Percentiles rank a stretch among this genome's conserved stretches.
phyloP scores from a whole-genome alignment of 805 yeast species.

The Starmerella floricola region DNA sequence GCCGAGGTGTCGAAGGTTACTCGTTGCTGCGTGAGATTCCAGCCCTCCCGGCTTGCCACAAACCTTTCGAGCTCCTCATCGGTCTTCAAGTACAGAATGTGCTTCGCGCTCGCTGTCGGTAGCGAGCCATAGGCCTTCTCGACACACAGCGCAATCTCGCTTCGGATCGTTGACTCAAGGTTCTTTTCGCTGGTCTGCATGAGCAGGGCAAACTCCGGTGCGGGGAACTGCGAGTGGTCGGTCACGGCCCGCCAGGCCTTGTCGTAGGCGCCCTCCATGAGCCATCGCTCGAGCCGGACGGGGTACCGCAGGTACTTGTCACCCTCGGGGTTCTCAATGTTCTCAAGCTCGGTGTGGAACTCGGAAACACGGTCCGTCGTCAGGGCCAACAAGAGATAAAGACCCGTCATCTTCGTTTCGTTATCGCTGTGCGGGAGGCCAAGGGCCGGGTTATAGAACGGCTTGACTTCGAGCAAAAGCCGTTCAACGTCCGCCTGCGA shows the following conservation, averaged over 20 bases:
- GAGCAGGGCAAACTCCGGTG: slow-evolving; percentile 67
- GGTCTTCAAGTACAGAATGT: slow-evolving; percentile 55
- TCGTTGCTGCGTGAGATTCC: slow-evolving; percentile 43
- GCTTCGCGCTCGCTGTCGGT: slow-evolving; percentile 73
- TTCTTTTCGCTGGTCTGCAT: slow-evolving; percentile 38
- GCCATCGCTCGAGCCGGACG: slow-evolving; percentile 76
- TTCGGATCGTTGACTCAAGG: slow-evolving; percentile 65
- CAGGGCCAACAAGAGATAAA: slow-evolving; percentile 62
- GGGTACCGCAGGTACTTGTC: slow-evolving; percentile 73
- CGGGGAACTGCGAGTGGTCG: slow-evolving; percentile 37
- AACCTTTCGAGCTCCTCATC: slow-evolving; percentile 45
- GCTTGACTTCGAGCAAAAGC: slow-evolving; percentile 59
- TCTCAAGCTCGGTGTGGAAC: slow-evolving; percentile 83
- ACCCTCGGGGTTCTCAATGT: slow-evolving; percentile 48
- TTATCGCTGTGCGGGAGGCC: slow-evolving; percentile 41
- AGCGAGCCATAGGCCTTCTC: slow-evolving; percentile 64
- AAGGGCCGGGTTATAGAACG: slow-evolving; percentile 48
- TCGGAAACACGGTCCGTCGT: slow-evolving; percentile 74
- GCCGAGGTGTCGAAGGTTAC: slow-evolving; percentile 36
- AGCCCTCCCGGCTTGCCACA: slow-evolving; percentile 38
- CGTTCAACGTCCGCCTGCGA: slow-evolving; percentile 52
- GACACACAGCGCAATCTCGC: slow-evolving; percentile 73
- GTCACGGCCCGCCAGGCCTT: slow-evolving; percentile 72
- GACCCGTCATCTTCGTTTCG: slow-evolving; percentile 59
- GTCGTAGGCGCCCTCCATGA: slow-evolving; percentile 93